Conservation (phyloP, 1,139 yeast genomes). For the Debaryomycetaceae sp. region DNA sequence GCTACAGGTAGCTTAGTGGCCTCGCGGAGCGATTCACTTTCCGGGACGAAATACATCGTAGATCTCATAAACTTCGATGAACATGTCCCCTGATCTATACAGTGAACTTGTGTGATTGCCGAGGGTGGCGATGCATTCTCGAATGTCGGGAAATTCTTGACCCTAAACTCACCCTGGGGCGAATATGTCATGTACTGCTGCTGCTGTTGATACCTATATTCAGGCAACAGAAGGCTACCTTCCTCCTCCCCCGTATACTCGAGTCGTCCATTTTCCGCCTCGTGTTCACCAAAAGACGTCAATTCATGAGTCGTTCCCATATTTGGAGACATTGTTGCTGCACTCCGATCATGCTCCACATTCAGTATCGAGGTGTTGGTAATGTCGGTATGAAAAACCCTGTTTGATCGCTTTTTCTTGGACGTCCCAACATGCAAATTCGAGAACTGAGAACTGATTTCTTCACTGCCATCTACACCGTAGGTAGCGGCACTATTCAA, state of each 20-base stretch:
- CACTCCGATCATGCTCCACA: slow-evolving; percentile 5
- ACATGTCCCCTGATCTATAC: slow-evolving; percentile 80
- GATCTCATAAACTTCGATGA: slow-evolving; percentile 77
- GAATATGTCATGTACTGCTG: slow-evolving; percentile 34
- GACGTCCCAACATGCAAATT: slow-evolving; percentile 4
- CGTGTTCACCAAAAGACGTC: not conserved
- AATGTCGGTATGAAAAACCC: slow-evolving; percentile 40
- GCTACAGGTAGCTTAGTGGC: slow-evolving; percentile 81
- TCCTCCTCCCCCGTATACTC: not conserved
- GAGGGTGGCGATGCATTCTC: slow-evolving; percentile 78
- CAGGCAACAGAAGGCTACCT: slow-evolving; percentile 46
- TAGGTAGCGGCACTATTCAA: not conserved
- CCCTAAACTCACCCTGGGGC: slow-evolving; percentile 15
- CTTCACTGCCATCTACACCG: not conserved
- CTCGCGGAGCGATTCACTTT: slow-evolving; percentile 63
- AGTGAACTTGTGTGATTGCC: slow-evolving; percentile 67
- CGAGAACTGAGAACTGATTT: not conserved
- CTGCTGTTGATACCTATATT: slow-evolving; percentile 55
- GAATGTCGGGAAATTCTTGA: slow-evolving; percentile 60
- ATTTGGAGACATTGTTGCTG: slow-evolving; percentile 3
- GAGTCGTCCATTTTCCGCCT: not conserved
- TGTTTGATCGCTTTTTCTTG: slow-evolving; percentile 40
- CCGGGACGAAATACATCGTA: slow-evolving; percentile 83
- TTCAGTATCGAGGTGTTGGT: not conserved
- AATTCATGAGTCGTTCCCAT: not conserved